These are phyloP conservation scores for Skeletonema costatum DNA, from an alignment of 108 stramenopile species.

Conservation along the genomic window DNA sequence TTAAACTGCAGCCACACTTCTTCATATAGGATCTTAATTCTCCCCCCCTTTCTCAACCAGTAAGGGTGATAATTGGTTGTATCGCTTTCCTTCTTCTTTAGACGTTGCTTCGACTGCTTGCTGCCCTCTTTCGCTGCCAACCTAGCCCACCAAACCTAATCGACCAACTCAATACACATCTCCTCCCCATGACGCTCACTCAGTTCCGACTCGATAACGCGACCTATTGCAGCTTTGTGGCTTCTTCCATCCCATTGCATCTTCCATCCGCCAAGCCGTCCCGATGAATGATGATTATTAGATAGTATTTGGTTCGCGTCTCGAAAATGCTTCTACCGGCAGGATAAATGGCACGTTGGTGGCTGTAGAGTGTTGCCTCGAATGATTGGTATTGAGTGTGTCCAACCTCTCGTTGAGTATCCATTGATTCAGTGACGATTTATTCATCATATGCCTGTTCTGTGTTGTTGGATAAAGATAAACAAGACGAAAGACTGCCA, in stretches of 20 bases:
- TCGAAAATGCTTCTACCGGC: conserved; percentile 43
- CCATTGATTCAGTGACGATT: neutral
- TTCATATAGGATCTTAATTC: conserved; percentile 46
- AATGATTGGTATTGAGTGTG: conserved; percentile 21
- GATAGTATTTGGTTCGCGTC: conserved; percentile 3
- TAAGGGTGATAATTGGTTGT: neutral
- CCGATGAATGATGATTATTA: conserved; percentile 1
- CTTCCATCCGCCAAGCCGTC: too few relatives aligned
- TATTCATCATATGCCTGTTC: neutral
- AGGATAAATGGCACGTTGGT: conserved; percentile 44
- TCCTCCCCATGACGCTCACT: conserved; percentile 23
- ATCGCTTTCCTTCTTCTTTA: neutral
- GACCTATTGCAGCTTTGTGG: conserved; percentile 3
- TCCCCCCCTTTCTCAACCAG: conserved; percentile 34
- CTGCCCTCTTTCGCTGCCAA: conserved; percentile 5
- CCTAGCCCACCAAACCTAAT: conserved; percentile 37
- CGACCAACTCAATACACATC: conserved; percentile 26
- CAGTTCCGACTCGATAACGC: conserved; percentile 29
- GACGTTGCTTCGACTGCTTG: neutral
- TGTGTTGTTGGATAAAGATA: too few relatives aligned
- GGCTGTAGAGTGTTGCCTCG: conserved; percentile 31
- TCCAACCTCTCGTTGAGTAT: neutral
- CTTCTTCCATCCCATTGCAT: conserved; percentile 10
- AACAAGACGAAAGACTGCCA: too few relatives aligned
- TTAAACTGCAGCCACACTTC: conserved; percentile 16